These are phyloP conservation scores for Neoboletus magnificus DNA, from an alignment of 768 basidiomycete species.

Conservation along the genomic window DNA sequence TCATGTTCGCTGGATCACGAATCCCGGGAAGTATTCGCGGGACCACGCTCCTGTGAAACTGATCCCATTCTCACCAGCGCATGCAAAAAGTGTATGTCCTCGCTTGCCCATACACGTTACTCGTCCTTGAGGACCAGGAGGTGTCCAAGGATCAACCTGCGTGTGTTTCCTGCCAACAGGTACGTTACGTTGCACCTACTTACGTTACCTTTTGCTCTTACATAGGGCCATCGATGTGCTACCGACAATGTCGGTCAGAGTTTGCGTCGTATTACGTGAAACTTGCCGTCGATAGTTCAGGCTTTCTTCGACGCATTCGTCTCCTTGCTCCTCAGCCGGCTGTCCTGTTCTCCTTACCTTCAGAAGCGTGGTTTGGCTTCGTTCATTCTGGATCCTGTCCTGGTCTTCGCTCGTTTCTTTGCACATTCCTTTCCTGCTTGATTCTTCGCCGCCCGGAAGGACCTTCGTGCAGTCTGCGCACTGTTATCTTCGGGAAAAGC, in stretches of 20 bases:
- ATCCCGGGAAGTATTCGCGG: background rate
- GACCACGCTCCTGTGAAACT: background rate
- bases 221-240: background rate
- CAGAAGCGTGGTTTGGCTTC: background rate
- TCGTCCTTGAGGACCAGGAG: background rate
- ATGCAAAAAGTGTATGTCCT: background rate
- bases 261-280: background rate
- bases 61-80: background rate
- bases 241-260: background rate
- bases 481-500: background rate
- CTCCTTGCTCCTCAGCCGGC: background rate
- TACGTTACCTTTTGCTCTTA: background rate
- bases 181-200: background rate
- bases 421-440: background rate
- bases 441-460: background rate
- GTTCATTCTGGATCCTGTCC: background rate
- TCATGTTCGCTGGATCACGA: no score
- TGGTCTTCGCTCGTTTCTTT: background rate
- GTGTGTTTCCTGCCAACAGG: background rate
- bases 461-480: background rate
- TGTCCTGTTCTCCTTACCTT: background rate
- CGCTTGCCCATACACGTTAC: background rate
- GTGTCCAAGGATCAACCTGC: background rate
- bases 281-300: background rate
- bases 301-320: background rate